Base-by-base conservation (phyloP, 2,329 filamentous ascomycete species). In the Ampelomyces quisqualis region DNA sequence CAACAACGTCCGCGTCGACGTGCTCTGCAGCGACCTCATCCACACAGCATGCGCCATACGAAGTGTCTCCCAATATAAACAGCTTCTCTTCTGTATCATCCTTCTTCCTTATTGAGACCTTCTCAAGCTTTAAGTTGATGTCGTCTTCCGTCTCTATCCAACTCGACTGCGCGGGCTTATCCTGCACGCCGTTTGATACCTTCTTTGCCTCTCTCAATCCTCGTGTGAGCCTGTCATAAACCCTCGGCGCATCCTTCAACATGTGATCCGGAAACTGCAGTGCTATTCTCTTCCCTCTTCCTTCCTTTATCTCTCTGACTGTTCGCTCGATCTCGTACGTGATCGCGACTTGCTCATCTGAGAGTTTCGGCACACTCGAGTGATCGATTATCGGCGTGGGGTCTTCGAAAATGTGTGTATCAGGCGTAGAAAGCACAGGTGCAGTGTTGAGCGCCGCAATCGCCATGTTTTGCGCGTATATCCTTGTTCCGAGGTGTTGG, bases 11-110 rank as follows among this genome's bases (percentile, higher is more conserved):
- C 5, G 93, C 90, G 58, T 89, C 79, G 11, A 89, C 86, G 65
- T 98, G 93, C 67, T 98, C 90, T 2, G 93, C 93, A 0, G 93
- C 93, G 27, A 97, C 85, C 71, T 98, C 93, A 61, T 98, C 93
- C 13, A 97, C 90, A 61, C 93, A 98, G 71, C 93, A 98, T 0
- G 91, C 85, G 45, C 93, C 94, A 69, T 97, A 98, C 2, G 91
- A 96, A 2, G 93, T 97, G 68, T 98, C 93, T 21, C 86, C 93
- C 13, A 98, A 75, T 45, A 98, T 90, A 57, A 87, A 95, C 37
- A 97, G 75, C 47, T 76, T 70, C 39, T 71, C 69, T 2, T 69
- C 54, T 2, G 2, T 18, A 7, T 47, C 40, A n/a, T 40, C 37
- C 3, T 51, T 34, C 11, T 57, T 40, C 7, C 35, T 34, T 29